Base-by-base conservation (phyloP, 306 rosid genomes). In the Vigna angularis region DNA sequence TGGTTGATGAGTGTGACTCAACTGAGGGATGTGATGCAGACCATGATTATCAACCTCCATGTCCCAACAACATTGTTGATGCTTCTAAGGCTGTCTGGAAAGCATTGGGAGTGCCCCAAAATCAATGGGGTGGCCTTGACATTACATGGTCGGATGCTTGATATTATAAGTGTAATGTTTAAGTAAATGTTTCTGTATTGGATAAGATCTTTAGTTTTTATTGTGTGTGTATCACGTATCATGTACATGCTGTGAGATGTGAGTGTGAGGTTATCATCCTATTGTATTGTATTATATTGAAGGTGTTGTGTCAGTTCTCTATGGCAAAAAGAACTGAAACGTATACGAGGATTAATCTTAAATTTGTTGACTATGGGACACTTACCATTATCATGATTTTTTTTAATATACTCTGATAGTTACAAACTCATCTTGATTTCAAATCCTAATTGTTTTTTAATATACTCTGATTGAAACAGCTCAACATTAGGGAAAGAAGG, bases 1-100 rank as follows among this genome's bases (percentile, higher is more conserved):
- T 89, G 42, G 87, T 89, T 7, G 90, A 87, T 22, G 80, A 87
- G 59, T 85, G 91, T 70, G 88, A 89, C 78, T 89, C 89, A 0
- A 85, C 78, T 0, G 72, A 14, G 36, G 89, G 93, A 48, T 89
- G 90, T 68, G 87, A 85, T 74, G 30, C 28, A 1, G 85, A 80
- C 0, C 89, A 87, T 70, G 88, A 75, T 45, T 86, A 48, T 38
- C 86, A 85, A 40, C 85, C 88, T 51, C 84, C 89, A 0, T 86
- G 92, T 38, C 30, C 78, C 36, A 83, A 85, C 73, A 81, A 83
- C 75, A 57, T 88, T 56, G 88, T 86, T 18, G 91, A 86, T 75
- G 84, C 87, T 36, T 84, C 82, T 3, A 75, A 11, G 40, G 84
- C 82, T 56, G 84, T 80, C 16, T 84, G 84, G 87, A 9, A 84